Evolutionary conservation across 164 flowering plant genomes (phyloP).

Genomic region (Berberis vulgaris): DNA sequence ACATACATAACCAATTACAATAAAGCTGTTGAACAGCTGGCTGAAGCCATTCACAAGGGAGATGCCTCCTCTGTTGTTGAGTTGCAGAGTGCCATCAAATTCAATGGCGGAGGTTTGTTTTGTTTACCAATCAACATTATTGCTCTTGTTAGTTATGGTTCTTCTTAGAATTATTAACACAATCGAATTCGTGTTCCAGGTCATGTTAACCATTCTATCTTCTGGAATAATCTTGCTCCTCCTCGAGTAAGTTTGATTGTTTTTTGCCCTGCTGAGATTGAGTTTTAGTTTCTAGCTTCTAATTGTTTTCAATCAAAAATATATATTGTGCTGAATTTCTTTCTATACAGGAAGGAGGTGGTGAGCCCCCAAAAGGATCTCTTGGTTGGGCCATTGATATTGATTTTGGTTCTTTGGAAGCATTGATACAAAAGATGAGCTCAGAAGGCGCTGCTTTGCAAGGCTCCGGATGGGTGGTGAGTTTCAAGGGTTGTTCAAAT

Average conservation of each 20-base stretch:
- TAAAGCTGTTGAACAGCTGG: conserved; percentile 82
- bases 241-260: conserved; percentile 37
- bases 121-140: not conserved
- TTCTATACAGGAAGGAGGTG: conserved; percentile 81
- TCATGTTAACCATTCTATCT: conserved; percentile 90
- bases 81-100: conserved; percentile 85
- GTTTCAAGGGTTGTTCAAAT: conserved; percentile 7
- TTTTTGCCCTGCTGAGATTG: not conserved
- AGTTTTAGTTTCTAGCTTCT: not conserved
- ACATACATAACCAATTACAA: conserved; percentile 83
- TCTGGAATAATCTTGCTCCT: conserved; percentile 94
- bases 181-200: conserved; percentile 32
- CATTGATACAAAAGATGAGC: conserved; percentile 55
- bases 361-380: conserved; percentile 78
- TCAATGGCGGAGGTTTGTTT: conserved; percentile 90
- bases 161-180: not conserved
- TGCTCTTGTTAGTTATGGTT: not conserved
- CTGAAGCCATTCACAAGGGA: conserved; percentile 51
- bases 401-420: conserved; percentile 71
- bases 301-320: not conserved
- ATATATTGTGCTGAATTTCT: not conserved
- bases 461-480: conserved; percentile 99
- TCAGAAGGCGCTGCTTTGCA: conserved; percentile 95
- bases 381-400: conserved; percentile 76
- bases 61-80: conserved; percentile 57